A percentile compares a stretch with the other conserved stretches of the same genome.
These are phyloP conservation scores for Talaromyces liani DNA, from an alignment of 495 filamentous ascomycete species.

Conservation along the genomic window DNA sequence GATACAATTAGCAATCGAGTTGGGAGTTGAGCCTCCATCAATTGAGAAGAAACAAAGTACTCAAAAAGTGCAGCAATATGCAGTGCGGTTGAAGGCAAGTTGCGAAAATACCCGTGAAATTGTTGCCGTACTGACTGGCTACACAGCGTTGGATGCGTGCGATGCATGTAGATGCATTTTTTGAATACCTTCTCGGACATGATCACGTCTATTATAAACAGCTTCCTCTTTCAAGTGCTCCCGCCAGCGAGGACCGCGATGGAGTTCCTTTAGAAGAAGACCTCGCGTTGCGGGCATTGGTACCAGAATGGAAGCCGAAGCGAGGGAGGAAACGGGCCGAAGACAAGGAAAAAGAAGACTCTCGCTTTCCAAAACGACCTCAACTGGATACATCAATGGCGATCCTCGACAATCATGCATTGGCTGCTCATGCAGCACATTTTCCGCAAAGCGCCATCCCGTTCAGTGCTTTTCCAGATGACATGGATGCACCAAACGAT, in stretches of 20 bases:
- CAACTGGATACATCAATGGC: conserved; percentile 60
- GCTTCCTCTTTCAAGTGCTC: conserved; percentile 55
- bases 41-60: conserved; percentile 82
- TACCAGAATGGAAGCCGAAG: conserved; percentile 86
- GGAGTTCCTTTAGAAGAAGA: conserved; percentile 89
- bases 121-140: conserved; percentile 4
- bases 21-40: conserved; percentile 86
- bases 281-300: conserved; percentile 77
- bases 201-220: conserved; percentile 78
- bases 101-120: neutral
- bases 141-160: conserved; percentile 92
- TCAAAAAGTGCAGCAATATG: conserved; percentile 97
- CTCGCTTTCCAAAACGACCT: conserved; percentile 53
- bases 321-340: conserved; percentile 79
- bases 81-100: conserved; percentile 81
- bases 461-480: conserved; percentile 52
- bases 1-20: conserved; percentile 80
- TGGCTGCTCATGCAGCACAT: conserved; percentile 38
- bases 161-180: conserved; percentile 96
- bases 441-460: conserved; percentile 56
- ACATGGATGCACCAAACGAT: conserved; percentile 35
- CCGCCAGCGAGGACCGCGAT: conserved; percentile 64
- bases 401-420: conserved; percentile 46
- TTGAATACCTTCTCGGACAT: conserved; percentile 80
- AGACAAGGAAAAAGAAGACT: conserved; percentile 55